Evolutionary conservation across 371 early-diverging fungal species (phyloP).

Genomic region (Lichtheimia hyalospora): DNA sequence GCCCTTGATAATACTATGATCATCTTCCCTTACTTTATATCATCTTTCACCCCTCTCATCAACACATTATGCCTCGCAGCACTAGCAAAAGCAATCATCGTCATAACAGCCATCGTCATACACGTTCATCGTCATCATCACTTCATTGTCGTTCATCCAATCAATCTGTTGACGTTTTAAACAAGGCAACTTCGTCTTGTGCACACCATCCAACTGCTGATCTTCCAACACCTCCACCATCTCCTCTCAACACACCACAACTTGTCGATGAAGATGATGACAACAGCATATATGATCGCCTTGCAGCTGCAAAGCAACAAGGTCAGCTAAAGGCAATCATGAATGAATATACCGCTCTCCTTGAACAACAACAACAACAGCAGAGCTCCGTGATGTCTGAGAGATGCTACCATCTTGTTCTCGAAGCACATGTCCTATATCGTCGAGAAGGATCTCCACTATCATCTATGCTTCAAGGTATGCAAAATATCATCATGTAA

Average conservation of each 20-base stretch:
- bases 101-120: too few relatives aligned
- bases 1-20: too few relatives aligned
- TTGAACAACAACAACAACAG: conserved; percentile 12
- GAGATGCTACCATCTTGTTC: conserved; percentile 43
- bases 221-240: conserved; percentile 11
- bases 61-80: too few relatives aligned
- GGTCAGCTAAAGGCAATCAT: conserved; percentile 35
- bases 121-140: too few relatives aligned
- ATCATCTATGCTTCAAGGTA: conserved; percentile 37
- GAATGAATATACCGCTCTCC: conserved; percentile 27
- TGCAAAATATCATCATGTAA: not conserved
- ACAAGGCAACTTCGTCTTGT: conserved; percentile 5
- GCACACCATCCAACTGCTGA: conserved; percentile 1
- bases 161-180: not conserved
- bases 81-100: too few relatives aligned
- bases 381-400: conserved; percentile 30
- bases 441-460: conserved; percentile 39
- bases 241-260: conserved; percentile 7
- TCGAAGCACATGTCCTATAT: conserved; percentile 37
- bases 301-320: conserved; percentile 32
- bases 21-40: too few relatives aligned
- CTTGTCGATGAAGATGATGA: conserved; percentile 1
- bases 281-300: conserved; percentile 1
- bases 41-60: too few relatives aligned
- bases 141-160: too few relatives aligned